phyloP scores from a whole-genome alignment of 331 rosid species.

The Ulmus americana region DNA sequence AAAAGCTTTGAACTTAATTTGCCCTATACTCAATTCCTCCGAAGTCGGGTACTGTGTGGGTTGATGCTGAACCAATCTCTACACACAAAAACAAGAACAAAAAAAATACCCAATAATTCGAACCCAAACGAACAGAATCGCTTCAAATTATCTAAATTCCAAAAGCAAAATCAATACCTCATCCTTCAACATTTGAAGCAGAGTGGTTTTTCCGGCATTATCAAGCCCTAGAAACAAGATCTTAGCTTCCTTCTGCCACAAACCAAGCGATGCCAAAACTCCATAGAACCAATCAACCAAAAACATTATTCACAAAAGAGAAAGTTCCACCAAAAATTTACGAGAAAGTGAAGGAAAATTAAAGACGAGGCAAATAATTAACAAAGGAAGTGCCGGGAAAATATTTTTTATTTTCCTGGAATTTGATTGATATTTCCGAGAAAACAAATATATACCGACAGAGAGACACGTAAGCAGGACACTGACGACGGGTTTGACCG shows the following conservation, averaged over 20 bases:
- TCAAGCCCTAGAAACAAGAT: slow-evolving; percentile 45
- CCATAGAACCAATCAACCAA: slow-evolving; percentile 45
- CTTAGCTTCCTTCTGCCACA: slow-evolving; percentile 43
- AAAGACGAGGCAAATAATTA: neutral
- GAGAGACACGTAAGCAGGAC: neutral
- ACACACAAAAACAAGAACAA: slow-evolving; percentile 11
- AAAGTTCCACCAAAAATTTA: neutral
- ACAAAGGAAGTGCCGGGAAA: slow-evolving; percentile 3
- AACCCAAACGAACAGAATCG: neutral
- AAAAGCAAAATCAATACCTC: slow-evolving; percentile 34
- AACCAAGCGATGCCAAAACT: slow-evolving; percentile 38
- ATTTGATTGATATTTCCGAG: too few species aligned
- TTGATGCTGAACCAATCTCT: slow-evolving; percentile 86
- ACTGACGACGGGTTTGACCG: slow-evolving; percentile 18
- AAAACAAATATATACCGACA: neutral
- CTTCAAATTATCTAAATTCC: neutral
- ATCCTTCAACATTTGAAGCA: slow-evolving; percentile 85
- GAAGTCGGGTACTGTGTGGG: slow-evolving; percentile 88
- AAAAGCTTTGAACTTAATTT: slow-evolving; percentile 77
- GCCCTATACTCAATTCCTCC: slow-evolving; percentile 77
- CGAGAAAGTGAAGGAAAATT: neutral
- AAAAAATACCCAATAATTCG: neutral
- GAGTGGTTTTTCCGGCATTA: slow-evolving; percentile 43
- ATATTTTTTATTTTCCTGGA: neutral
- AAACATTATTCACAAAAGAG: slow-evolving; percentile 20